Evolutionary conservation across 2,329 filamentous ascomycete species (phyloP).

Genomic region (Dryadomyces quercus-mongolicae): DNA sequence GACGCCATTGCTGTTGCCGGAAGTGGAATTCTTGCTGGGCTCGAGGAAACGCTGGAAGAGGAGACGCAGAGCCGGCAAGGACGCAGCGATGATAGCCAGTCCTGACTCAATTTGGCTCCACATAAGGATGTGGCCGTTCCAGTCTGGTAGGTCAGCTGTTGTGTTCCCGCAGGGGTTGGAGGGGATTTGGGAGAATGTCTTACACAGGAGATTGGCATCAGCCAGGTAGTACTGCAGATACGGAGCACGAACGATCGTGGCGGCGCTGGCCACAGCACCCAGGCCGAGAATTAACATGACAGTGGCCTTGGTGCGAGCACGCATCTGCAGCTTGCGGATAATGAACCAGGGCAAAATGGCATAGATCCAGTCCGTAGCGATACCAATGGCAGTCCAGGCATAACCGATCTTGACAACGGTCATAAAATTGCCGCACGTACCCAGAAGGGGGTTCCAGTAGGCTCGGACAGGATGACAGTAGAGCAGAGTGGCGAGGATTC

Average conservation of each 20-base stretch:
- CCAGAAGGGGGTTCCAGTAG: constrained; percentile 11
- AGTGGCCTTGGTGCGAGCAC: constrained; percentile 5
- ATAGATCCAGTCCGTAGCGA: constrained; percentile 8
- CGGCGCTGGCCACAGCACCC: constrained; percentile 21
- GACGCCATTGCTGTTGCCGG: background rate
- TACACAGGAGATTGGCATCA: background rate
- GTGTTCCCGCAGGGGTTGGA: no score
- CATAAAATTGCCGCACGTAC: constrained; percentile 9
- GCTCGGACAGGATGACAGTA: constrained; percentile 12
- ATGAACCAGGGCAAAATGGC: constrained; percentile 9
- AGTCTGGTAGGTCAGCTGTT: background rate
- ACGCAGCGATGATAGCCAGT: constrained; percentile 6
- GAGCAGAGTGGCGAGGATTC: constrained; percentile 10
- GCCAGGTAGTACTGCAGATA: constrained; percentile 7
- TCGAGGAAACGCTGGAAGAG: constrained; percentile 2
- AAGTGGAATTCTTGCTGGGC: background rate
- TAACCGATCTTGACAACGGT: constrained; percentile 8
- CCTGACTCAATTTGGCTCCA: constrained; percentile 9
- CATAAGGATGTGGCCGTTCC: constrained; percentile 7
- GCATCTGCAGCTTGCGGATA: constrained; percentile 11
- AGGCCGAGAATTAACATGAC: constrained; percentile 9
- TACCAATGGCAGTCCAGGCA: constrained; percentile 6
- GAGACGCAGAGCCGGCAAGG: constrained; percentile 7
- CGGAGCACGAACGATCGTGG: constrained; percentile 22
- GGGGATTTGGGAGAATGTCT: background rate